Percentiles rank a stretch among this genome's conserved stretches.
Evolutionary conservation across 371 early-diverging fungal species (phyloP).

Genomic region (Haplosporangium sp.): DNA sequence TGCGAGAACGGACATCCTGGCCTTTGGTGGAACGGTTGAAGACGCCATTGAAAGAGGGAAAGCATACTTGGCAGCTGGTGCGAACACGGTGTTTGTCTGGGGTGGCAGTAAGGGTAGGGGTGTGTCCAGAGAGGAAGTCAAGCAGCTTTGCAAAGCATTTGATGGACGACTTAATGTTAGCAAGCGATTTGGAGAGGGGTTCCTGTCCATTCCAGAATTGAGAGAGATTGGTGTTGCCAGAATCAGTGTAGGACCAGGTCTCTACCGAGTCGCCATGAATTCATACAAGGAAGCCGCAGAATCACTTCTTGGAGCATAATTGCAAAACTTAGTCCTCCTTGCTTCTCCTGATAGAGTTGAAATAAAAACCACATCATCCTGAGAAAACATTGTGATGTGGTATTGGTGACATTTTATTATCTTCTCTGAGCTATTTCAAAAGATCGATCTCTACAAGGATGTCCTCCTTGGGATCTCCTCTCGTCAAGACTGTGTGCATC

Average conservation of each 20-base stretch:
- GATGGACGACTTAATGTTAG: slow-evolving; percentile 45
- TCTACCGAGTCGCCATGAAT: slow-evolving; percentile 28
- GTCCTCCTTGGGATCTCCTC: slow-evolving; percentile 1
- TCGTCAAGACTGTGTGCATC: slow-evolving; percentile 12
- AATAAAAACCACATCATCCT: too few relatives aligned
- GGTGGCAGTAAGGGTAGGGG: slow-evolving; percentile 38
- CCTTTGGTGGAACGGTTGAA: slow-evolving; percentile 31
- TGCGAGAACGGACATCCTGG: slow-evolving; percentile 53
- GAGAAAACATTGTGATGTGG: too few relatives aligned
- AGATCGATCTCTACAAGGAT: slow-evolving; percentile 6
- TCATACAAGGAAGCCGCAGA: slow-evolving; percentile 43
- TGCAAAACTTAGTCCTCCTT: not conserved
- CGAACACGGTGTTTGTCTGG: slow-evolving; percentile 56
- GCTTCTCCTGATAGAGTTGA: too few relatives aligned
- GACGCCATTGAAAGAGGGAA: slow-evolving; percentile 50
- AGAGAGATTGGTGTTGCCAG: slow-evolving; percentile 40
- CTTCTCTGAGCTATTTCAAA: too few relatives aligned
- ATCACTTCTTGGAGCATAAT: not conserved
- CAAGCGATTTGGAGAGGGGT: slow-evolving; percentile 16
- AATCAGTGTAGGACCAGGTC: slow-evolving; percentile 44
- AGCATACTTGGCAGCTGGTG: slow-evolving; percentile 51
- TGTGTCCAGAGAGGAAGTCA: slow-evolving; percentile 30
- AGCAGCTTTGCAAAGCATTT: slow-evolving; percentile 16
- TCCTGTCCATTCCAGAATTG: slow-evolving; percentile 30
- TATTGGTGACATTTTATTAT: too few relatives aligned